Conservation (phyloP, 2,329 filamentous ascomycete genomes). For the Pseudocercospora musae region DNA sequence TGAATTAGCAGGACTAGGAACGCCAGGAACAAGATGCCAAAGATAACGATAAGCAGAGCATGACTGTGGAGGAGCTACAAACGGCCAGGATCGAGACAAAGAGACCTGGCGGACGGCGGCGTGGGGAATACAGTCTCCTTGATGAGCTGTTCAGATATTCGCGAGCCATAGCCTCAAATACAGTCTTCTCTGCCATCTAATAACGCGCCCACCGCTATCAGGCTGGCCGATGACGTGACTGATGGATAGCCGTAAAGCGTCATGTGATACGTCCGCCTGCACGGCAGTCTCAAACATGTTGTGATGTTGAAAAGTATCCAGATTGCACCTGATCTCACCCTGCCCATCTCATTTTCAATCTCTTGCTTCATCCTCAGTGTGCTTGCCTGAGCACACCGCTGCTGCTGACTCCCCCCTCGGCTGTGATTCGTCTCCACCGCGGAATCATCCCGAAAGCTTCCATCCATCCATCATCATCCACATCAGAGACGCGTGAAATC, state of each 20-base stretch:
- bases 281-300: background rate
- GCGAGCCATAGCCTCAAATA: background rate
- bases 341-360: background rate
- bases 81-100: slow-evolving; percentile 3
- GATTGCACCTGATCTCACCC: background rate
- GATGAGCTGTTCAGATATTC: background rate
- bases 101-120: background rate
- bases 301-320: background rate
- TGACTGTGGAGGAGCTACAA: background rate
- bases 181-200: background rate
- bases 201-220: background rate
- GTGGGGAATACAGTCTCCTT: background rate
- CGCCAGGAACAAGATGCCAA: slow-evolving; percentile 9
- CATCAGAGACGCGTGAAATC: too few species aligned
- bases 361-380: background rate
- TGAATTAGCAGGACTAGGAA: slow-evolving; percentile 11
- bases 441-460: background rate
- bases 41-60: slow-evolving; percentile 1
- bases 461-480: background rate
- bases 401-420: background rate
- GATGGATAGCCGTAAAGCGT: background rate
- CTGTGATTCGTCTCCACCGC: background rate
- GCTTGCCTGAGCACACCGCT: background rate
- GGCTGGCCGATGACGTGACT: background rate
- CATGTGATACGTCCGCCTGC: background rate